These are phyloP conservation scores for Pyronema domesticum DNA, from an alignment of 495 filamentous ascomycete genomes.

Conservation along the genomic window DNA sequence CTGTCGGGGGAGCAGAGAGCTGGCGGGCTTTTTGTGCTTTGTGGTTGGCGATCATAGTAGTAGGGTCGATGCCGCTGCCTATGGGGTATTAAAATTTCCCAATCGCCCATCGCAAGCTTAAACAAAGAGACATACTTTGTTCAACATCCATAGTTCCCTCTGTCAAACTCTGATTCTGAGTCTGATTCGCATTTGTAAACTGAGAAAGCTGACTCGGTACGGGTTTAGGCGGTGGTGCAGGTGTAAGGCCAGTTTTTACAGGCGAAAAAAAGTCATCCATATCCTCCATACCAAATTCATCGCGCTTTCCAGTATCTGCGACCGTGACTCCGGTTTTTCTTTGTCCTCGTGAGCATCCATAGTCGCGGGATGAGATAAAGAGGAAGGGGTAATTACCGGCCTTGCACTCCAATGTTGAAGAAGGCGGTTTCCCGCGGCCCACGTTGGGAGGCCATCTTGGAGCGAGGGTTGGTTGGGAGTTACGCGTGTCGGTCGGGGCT, in stretches of 20 bases:
- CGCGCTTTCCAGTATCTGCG: slow-evolving; percentile 59
- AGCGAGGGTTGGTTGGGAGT: too few species aligned
- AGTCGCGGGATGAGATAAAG: background rate
- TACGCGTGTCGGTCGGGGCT: too few species aligned
- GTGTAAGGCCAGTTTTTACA: slow-evolving; percentile 37
- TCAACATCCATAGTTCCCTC: slow-evolving; percentile 31
- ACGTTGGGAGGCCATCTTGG: background rate
- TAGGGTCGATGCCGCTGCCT: slow-evolving; percentile 2
- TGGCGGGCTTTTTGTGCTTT: background rate
- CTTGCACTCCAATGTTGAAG: slow-evolving; percentile 44
- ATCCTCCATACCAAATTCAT: slow-evolving; percentile 82
- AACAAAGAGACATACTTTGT: slow-evolving; percentile 20
- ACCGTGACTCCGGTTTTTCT: slow-evolving; percentile 67
- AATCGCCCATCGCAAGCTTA: too few species aligned
- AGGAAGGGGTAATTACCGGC: slow-evolving; percentile 34
- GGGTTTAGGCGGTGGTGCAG: slow-evolving; percentile 17
- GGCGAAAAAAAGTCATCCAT: slow-evolving; percentile 79
- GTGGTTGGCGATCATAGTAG: too few species aligned
- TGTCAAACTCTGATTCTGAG: slow-evolving; percentile 16
- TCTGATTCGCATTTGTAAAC: slow-evolving; percentile 6
- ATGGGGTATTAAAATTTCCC: too few species aligned
- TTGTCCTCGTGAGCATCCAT: background rate
- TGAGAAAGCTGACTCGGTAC: slow-evolving; percentile 2
- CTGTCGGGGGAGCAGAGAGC: too few species aligned
- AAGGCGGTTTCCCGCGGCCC: slow-evolving; percentile 42